Evolutionary conservation across 345 rosid genomes (phyloP).

Genomic region (Salix purpurea): DNA sequence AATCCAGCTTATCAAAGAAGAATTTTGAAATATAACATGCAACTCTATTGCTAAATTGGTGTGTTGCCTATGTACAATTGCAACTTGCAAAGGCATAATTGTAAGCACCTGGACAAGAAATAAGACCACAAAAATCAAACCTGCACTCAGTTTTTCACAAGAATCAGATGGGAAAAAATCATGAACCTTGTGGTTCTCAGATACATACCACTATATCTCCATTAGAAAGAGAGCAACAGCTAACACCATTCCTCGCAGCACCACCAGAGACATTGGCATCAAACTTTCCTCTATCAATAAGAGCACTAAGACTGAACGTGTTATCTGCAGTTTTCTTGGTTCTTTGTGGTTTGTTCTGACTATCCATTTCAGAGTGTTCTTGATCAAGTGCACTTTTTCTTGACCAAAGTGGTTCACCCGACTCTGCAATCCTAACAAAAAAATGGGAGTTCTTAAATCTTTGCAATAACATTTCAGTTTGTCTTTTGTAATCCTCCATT

Average conservation of each 20-base stretch:
- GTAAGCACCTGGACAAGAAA: neutral
- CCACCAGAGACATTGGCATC: slow-evolving; percentile 80
- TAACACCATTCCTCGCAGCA: slow-evolving; percentile 67
- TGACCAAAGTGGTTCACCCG: slow-evolving; percentile 83
- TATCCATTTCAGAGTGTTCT: slow-evolving; percentile 33
- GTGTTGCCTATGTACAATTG: neutral
- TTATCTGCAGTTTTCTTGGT: slow-evolving; percentile 23
- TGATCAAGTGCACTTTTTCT: slow-evolving; percentile 43
- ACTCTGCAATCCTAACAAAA: slow-evolving; percentile 88
- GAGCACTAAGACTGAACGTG: slow-evolving; percentile 42
- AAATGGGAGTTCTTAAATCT: slow-evolving; percentile 89
- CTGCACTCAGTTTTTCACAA: neutral
- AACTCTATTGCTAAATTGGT: neutral
- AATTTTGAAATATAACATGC: slow-evolving; percentile 10
- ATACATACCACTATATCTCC: slow-evolving; percentile 94
- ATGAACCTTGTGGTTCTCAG: slow-evolving; percentile 23
- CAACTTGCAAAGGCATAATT: slow-evolving; percentile 5
- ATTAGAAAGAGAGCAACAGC: slow-evolving; percentile 76
- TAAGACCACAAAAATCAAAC: neutral
- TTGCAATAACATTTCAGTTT: slow-evolving; percentile 62
- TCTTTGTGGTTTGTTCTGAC: slow-evolving; percentile 19
- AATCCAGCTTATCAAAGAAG: neutral
- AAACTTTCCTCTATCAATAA: slow-evolving; percentile 77
- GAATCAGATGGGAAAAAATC: neutral
- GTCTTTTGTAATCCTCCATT: slow-evolving; percentile 80